Conservation (phyloP, 768 basidiomycete species). For the Termitomyces sp. region DNA sequence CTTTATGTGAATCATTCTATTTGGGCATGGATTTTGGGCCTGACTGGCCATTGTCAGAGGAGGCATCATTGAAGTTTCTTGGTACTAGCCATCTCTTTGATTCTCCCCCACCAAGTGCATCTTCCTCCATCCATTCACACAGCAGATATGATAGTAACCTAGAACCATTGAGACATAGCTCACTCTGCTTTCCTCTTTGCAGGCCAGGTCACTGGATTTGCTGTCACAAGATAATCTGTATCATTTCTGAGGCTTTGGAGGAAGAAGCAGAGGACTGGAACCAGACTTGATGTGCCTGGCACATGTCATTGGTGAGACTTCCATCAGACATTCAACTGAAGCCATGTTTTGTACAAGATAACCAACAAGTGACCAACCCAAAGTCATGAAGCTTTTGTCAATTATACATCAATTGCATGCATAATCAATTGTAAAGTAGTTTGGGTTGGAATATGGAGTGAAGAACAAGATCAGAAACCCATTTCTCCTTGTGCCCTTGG, state of each 20-base stretch:
- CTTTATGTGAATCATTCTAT: conserved; percentile 57
- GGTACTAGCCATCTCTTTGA: conserved; percentile 25
- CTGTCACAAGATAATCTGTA: conserved; percentile 42
- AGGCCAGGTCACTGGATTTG: conserved; percentile 13
- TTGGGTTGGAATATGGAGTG: not conserved
- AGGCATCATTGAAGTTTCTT: conserved; percentile 27
- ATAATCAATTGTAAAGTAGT: conserved; percentile 7
- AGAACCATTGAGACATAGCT: conserved; percentile 2
- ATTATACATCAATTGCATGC: not conserved
- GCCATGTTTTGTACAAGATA: conserved; percentile 21
- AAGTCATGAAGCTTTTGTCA: not conserved
- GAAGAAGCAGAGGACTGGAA: conserved; percentile 87
- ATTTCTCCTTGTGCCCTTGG: too few relatives aligned
- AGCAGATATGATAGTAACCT: conserved; percentile 16
- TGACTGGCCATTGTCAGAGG: conserved; percentile 43
- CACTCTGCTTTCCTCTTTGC: not conserved
- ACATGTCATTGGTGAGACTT: conserved; percentile 75
- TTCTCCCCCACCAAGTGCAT: conserved; percentile 28
- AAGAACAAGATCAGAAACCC: not conserved
- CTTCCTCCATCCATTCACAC: conserved; percentile 26
- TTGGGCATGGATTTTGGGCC: conserved; percentile 56
- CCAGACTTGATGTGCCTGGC: conserved; percentile 77
- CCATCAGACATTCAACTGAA: conserved; percentile 47
- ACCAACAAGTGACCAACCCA: not conserved
- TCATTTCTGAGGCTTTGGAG: conserved; percentile 38